Evolutionary conservation across 305 asterid species (phyloP), one percentile per base, ranked within the genome.

Genomic region (Ajuga reptans): DNA sequence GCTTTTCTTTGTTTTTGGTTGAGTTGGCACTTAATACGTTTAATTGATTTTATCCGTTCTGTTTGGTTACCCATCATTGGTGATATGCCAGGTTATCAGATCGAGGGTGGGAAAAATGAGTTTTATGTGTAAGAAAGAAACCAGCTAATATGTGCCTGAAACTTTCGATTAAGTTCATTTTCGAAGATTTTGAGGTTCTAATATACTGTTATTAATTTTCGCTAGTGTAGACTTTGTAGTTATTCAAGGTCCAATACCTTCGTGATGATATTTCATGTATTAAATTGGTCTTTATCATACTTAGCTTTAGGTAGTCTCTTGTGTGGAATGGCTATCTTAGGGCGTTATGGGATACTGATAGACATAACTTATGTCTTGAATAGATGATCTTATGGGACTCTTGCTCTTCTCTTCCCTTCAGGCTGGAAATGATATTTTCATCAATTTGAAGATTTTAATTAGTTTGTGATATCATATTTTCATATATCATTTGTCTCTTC

Each of bases 301-400:
- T 58, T 58, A 64, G 64, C 17, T 63, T 37, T 72, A 53, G 15
- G 49, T 51, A 16, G 15, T n/a, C 55, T 53, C 57, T 72, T 43
- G 27, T 16, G 15, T 10, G 31, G 27, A 8, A 5, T 9, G 33
- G 18, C 41, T 27, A 9, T 41, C 54, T 6, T 36, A 51, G 6
- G 17, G 52, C 45, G 16, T 4, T 16, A 36, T 15, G 50, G 17
- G 33, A 16, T 49, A 66, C 8, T 47, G 55, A 9, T 46, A 46
- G 31, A 24, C 60, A 15, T 12, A n/a, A 12, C 31, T 55, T 54
- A 1, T 31, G 14, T 36, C 77, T 36, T 29, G 45, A 21, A 16
- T 43, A 27, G 42, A 64, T 55, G 16, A 41, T 16, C 14, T n/a
- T 56, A 31, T 16, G 16, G 10, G 59, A 6, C 39, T 34, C 60